Conservation (phyloP, 495 filamentous ascomycete genomes). For the Lindgomyces ingoldianus region DNA sequence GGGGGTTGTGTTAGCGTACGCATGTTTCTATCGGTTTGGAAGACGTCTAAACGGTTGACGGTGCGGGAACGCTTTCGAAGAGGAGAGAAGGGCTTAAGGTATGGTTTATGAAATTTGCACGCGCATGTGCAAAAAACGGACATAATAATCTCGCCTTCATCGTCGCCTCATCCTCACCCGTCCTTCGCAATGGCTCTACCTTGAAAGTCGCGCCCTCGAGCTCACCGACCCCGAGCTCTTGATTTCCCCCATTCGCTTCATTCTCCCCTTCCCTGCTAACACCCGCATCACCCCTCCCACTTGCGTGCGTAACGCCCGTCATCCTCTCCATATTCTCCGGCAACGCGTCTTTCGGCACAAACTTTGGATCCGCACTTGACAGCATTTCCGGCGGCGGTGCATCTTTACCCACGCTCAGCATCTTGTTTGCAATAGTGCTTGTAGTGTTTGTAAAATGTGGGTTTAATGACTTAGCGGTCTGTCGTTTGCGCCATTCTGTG, state of each 20-base stretch:
- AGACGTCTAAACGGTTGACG: neutral
- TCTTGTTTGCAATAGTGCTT: constrained; percentile 63
- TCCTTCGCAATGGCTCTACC: constrained; percentile 81
- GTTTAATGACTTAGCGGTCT: constrained; percentile 59
- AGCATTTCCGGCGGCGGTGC: constrained; percentile 63
- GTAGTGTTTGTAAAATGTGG: constrained; percentile 65
- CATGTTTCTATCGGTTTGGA: neutral
- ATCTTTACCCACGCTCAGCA: constrained; percentile 59
- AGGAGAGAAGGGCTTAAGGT: neutral
- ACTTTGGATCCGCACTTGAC: constrained; percentile 54
- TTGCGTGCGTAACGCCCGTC: constrained; percentile 59
- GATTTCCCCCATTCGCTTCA: constrained; percentile 45
- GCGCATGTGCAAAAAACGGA: too few relatives aligned
- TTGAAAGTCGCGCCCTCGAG: constrained; percentile 85
- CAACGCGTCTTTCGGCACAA: constrained; percentile 59
- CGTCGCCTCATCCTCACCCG: constrained; percentile 76
- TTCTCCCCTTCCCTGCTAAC: neutral
- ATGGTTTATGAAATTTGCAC: neutral
- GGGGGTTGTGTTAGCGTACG: neutral
- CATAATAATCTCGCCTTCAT: constrained; percentile 88
- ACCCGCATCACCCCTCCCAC: constrained; percentile 4
- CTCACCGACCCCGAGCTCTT: constrained; percentile 88
- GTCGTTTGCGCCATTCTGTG: constrained; percentile 53
- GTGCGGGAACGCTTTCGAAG: neutral
- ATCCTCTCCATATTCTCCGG: constrained; percentile 59